These are phyloP conservation scores for Fusarium sp. DNA, from an alignment of 2,329 filamentous ascomycete species.

Conservation along the genomic window DNA sequence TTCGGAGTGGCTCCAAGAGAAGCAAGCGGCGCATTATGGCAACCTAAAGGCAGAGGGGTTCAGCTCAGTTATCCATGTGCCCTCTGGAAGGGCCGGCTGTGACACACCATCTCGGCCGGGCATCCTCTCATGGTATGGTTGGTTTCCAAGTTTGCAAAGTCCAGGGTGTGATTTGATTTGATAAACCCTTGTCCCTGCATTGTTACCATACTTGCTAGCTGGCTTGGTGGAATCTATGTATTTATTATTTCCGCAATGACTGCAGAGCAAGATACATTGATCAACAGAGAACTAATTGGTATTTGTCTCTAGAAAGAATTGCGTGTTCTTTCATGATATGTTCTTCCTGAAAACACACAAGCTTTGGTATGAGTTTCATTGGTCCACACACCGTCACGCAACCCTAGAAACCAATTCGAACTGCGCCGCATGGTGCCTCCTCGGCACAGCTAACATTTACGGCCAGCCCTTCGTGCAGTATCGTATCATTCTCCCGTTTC, in stretches of 20 bases:
- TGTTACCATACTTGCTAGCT: background rate
- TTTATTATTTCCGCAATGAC: background rate
- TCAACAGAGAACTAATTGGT: background rate
- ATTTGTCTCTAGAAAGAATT: background rate
- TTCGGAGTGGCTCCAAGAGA: conserved; percentile 23
- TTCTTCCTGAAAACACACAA: background rate
- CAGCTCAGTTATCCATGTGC: conserved; percentile 16
- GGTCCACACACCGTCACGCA: background rate
- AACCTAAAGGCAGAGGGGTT: conserved; percentile 12
- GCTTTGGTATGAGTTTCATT: background rate
- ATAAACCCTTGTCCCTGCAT: conserved; percentile 36
- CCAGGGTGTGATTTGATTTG: conserved; percentile 29
- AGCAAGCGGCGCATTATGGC: background rate
- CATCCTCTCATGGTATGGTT: conserved; percentile 35
- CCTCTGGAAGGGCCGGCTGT: conserved; percentile 18
- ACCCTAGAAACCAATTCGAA: background rate
- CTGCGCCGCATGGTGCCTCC: conserved; percentile 8
- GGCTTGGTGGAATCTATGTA: background rate
- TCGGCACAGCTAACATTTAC: background rate
- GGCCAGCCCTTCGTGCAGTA: background rate
- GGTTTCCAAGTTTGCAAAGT: conserved; percentile 22
- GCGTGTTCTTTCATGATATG: too few relatives aligned
- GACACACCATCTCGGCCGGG: conserved; percentile 39
- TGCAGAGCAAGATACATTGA: background rate
- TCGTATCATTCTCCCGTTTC: background rate